A percentile compares a stretch with the other conserved stretches of the same genome.
Evolutionary conservation across 208 protist species (phyloP).

Genomic region (Wallacemonas collosoma): DNA sequence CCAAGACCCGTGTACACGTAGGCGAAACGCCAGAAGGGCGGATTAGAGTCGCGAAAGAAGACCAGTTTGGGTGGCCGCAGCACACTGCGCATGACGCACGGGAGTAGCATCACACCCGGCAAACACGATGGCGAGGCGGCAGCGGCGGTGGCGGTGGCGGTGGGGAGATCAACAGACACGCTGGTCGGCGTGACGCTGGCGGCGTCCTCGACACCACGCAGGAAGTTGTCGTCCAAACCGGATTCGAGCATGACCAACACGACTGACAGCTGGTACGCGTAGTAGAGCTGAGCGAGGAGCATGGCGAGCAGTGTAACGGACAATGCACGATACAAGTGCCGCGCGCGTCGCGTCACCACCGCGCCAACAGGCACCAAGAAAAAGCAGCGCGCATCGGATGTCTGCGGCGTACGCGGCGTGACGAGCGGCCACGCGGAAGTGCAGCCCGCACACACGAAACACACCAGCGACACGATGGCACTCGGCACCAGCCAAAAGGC

Average conservation of each 20-base stretch:
- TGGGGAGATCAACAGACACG: no score
- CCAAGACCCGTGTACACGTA: conserved; percentile 28
- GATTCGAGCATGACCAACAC: not conserved
- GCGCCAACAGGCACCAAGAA: conserved; percentile 1
- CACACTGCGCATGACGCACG: not conserved
- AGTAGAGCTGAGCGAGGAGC: conserved; percentile 25
- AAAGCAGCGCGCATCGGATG: not conserved
- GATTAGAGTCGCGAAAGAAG: not conserved
- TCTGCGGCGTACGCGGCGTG: not conserved
- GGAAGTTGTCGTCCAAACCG: not conserved
- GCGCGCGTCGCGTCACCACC: not conserved
- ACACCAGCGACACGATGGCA: not conserved
- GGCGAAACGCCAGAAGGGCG: conserved; percentile 16
- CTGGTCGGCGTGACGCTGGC: no score
- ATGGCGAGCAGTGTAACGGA: conserved; percentile 5
- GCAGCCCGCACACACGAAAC: not conserved
- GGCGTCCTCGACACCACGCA: not conserved
- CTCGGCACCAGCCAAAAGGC: conserved; percentile 22
- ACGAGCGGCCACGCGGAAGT: not conserved
- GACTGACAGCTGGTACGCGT: not conserved
- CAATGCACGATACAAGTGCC: not conserved
- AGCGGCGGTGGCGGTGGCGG: no score
- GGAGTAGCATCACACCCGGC: not conserved
- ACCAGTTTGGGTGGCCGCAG: not conserved
- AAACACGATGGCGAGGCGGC: no score